Evolutionary conservation across 345 rosid species (phyloP), one percentile per base, ranked within the genome.

Genomic region (Salix suchowensis): DNA sequence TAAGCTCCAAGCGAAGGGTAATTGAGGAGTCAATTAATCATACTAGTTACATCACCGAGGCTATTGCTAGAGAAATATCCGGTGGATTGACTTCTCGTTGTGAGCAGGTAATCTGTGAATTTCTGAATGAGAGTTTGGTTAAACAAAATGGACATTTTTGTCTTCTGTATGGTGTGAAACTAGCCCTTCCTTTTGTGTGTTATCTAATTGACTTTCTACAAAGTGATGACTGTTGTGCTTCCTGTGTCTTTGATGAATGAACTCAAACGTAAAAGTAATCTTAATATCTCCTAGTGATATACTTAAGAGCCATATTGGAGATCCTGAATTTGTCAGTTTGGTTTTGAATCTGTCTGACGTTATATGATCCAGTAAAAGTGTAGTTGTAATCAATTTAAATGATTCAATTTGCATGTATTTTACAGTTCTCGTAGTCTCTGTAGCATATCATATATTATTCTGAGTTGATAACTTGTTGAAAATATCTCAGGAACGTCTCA

Each of bases 51-150:
- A 74, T 86, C 66, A 88, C 90, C 1, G 85, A 83, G 80, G 92
- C 94, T 5, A 86, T 85, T 85, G 90, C 96, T 0, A 87, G 93
- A 84, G 94, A 88, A 81, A 91, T 90, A 73, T 88, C 85, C 54
- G 87, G 92, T 55, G 97, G 97, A 50, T 75, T 88, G 8, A 86
- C 92, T 78, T 88, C 91, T 70, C 80, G 77, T 7, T 82, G 74
- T 64, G 82, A 89, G 62, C 94, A 87, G 89, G 96, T 93, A 58
- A 69, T 30, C 15, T 46, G n/a, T 77, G 52, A 21, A 13, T 42
- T 24, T 4, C n/a, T 16, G n/a, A 14, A 30, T 18, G 42, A 19
- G 66, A 21, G 7, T 19, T 11, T 28, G 14, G 6, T n/a, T 8
- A 11, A 3, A 18, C 52, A 64, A 32, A 7, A 34, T 32, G 12